These are phyloP conservation scores for Saccharomyces jurei DNA, from an alignment of 805 yeast genomes.

Conservation along the genomic window DNA sequence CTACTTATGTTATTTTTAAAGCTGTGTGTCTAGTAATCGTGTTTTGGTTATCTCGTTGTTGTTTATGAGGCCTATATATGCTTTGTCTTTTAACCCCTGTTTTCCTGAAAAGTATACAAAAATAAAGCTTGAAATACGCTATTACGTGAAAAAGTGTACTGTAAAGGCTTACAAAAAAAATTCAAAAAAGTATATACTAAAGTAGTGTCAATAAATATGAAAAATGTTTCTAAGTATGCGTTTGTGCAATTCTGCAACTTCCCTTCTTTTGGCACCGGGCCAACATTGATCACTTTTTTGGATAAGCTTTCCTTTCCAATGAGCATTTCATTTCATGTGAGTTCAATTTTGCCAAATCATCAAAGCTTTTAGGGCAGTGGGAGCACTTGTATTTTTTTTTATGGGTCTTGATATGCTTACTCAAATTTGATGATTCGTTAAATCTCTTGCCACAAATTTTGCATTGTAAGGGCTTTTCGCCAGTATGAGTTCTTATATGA, in stretches of 20 bases:
- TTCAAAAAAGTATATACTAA: background rate
- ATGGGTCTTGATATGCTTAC: conserved; percentile 83
- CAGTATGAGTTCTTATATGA: conserved; percentile 81
- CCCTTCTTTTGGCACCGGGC: background rate
- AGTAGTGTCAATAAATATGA: background rate
- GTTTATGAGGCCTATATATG: background rate
- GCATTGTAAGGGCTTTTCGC: conserved; percentile 79
- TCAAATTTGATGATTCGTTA: conserved; percentile 81
- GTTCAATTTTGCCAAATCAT: conserved; percentile 34
- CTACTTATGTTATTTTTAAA: background rate
- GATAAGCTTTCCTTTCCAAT: background rate
- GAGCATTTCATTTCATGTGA: conserved; percentile 31
- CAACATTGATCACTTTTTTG: background rate
- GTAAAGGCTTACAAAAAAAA: background rate
- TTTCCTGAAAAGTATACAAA: background rate
- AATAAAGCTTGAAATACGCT: background rate
- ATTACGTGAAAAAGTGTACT: background rate
- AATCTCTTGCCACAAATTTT: conserved; percentile 77
- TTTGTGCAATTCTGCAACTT: background rate
- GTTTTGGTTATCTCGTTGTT: background rate
- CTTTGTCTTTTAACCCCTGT: background rate
- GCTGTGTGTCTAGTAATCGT: background rate
- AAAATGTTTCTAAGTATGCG: background rate
- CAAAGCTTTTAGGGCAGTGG: conserved; percentile 46
- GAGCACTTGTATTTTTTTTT: conserved; percentile 44